Conservation (phyloP, 163 green algal species). For the Prototheca cutis region DNA sequence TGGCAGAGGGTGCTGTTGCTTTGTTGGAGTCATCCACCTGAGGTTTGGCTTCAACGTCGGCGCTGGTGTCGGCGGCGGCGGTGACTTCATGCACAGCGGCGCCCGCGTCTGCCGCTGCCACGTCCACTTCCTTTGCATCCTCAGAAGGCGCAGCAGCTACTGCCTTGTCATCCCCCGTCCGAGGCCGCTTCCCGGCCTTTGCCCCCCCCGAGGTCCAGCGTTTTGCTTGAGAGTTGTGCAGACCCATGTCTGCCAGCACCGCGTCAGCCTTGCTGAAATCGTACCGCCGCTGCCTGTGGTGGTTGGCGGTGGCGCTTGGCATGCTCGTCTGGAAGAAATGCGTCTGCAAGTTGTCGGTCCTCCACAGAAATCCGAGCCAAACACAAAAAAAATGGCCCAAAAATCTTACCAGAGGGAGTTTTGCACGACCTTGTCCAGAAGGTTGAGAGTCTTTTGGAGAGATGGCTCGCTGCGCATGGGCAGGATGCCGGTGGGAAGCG, state of each 20-base stretch:
- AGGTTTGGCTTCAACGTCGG: background rate
- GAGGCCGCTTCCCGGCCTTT: background rate
- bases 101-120: background rate
- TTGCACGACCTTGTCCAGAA: conserved; percentile 53
- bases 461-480: background rate
- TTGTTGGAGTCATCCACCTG: too few relatives aligned
- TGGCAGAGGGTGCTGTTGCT: too few relatives aligned
- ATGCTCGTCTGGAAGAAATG: too few relatives aligned
- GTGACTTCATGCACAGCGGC: background rate
- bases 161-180: too few relatives aligned
- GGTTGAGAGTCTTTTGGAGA: conserved; percentile 36
- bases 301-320: too few relatives aligned
- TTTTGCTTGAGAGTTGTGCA: conserved; percentile 19
- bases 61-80: background rate
- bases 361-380: too few relatives aligned
- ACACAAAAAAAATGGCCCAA: too few relatives aligned
- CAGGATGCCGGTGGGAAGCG: conserved; percentile 7
- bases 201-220: conserved; percentile 4
- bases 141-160: too few relatives aligned
- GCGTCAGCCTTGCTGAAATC: conserved; percentile 52
- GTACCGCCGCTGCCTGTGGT: conserved; percentile 24
- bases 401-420: conserved; percentile 56
- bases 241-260: conserved; percentile 41
- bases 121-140: too few relatives aligned
- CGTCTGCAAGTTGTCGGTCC: too few relatives aligned